Conservation (phyloP, 1,139 yeast species). For the Taphrina confusa region DNA sequence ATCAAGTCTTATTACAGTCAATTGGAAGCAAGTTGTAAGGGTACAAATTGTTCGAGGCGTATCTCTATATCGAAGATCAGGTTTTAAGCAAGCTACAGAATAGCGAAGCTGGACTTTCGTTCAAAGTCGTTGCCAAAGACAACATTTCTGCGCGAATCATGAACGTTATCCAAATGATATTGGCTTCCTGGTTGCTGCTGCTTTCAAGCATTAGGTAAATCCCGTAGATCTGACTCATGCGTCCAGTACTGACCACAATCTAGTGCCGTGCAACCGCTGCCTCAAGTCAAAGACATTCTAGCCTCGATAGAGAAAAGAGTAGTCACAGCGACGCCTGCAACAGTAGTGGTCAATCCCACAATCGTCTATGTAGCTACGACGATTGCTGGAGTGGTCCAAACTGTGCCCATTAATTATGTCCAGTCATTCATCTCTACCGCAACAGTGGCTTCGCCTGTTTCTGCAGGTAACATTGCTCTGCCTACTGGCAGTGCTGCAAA, state of each 20-base stretch:
- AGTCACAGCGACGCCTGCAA: conserved; percentile 2
- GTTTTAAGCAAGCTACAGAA: too few species aligned
- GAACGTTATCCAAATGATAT: background rate
- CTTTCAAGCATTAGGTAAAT: background rate
- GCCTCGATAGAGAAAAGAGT: conserved; percentile 2
- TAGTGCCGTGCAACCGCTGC: background rate
- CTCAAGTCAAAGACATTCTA: background rate
- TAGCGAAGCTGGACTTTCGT: too few species aligned
- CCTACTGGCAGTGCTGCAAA: conserved; percentile 19
- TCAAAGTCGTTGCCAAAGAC: background rate
- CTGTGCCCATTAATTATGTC: background rate
- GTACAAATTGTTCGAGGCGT: too few species aligned
- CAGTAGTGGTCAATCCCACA: conserved; percentile 1
- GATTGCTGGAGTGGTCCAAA: conserved; percentile 5
- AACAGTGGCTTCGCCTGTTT: background rate
- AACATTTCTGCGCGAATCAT: too few species aligned
- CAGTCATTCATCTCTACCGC: conserved; percentile 10
- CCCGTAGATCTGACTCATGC: background rate
- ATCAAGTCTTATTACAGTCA: too few species aligned
- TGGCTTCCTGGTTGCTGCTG: background rate
- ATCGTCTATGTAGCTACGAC: conserved; percentile 12
- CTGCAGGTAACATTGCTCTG: conserved; percentile 10
- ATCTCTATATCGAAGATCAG: too few species aligned
- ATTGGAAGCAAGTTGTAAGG: too few species aligned
- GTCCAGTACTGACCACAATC: background rate